phyloP scores from a whole-genome alignment of 805 yeast genomes.

The Metschnikowia koreensis region DNA sequence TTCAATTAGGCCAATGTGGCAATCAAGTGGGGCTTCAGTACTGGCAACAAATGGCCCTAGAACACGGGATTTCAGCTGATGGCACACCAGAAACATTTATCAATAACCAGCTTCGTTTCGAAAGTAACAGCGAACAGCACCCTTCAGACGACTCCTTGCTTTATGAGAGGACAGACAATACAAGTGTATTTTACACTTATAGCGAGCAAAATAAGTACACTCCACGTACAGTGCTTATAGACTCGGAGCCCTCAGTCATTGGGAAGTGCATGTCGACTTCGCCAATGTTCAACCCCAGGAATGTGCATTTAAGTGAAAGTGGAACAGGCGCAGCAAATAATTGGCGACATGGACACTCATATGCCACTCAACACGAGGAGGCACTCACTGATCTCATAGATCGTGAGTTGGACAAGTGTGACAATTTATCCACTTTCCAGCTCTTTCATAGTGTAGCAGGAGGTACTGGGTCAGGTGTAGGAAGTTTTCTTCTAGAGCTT shows the following conservation, averaged over 20 bases:
- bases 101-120: conserved; percentile 20
- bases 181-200: conserved; percentile 78
- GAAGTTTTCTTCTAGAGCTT: conserved; percentile 75
- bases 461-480: conserved; percentile 97
- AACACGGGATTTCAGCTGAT: conserved; percentile 77
- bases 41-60: conserved; percentile 85
- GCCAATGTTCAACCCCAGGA: conserved; percentile 79
- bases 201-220: conserved; percentile 76
- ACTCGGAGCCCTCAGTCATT: conserved; percentile 88
- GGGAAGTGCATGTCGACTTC: conserved; percentile 52
- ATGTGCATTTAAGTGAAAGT: conserved; percentile 70
- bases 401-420: conserved; percentile 86
- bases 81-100: conserved; percentile 49
- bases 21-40: conserved; percentile 91
- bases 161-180: conserved; percentile 57
- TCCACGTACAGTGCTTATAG: conserved; percentile 83
- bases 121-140: conserved; percentile 8
- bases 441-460: conserved; percentile 94
- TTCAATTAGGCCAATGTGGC: conserved; percentile 92
- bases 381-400: conserved; percentile 81
- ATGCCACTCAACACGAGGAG: conserved; percentile 68
- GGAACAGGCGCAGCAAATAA: conserved; percentile 96
- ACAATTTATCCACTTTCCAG: conserved; percentile 86
- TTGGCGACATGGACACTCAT: conserved; percentile 88
- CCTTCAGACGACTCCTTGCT: conserved; percentile 2